phyloP scores from a whole-genome alignment of 2,329 filamentous ascomycete species.

The Parafenestella ontariensis region DNA sequence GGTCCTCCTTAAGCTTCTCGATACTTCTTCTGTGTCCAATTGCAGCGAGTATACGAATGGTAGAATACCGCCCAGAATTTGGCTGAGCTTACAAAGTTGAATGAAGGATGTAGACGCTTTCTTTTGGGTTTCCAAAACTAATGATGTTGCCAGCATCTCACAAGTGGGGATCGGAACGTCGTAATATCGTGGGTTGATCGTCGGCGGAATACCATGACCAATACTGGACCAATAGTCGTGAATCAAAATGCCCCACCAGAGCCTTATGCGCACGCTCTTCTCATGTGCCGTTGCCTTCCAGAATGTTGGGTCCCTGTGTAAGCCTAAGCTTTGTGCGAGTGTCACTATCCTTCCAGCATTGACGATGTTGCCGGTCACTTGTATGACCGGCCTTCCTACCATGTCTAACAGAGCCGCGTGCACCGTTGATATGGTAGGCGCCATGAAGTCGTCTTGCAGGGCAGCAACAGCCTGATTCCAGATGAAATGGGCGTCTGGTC shows the following conservation, averaged over 20 bases:
- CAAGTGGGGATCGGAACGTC: conserved; percentile 18
- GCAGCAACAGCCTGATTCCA: conserved; percentile 27
- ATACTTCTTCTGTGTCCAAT: conserved; percentile 6
- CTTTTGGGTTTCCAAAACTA: neutral
- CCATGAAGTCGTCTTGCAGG: conserved; percentile 28
- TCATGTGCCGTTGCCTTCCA: conserved; percentile 22
- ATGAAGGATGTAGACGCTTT: conserved; percentile 13
- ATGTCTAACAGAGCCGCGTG: conserved; percentile 26
- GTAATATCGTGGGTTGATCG: conserved; percentile 18
- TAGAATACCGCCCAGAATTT: conserved; percentile 24
- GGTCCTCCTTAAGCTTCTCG: conserved; percentile 12
- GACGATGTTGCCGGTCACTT: conserved; percentile 27
- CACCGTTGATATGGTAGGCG: conserved; percentile 27
- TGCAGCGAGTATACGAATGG: conserved; percentile 23
- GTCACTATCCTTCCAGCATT: conserved; percentile 27
- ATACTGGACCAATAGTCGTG: conserved; percentile 33
- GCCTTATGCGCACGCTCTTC: conserved; percentile 23
- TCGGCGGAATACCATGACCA: conserved; percentile 27
- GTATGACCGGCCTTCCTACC: conserved; percentile 25
- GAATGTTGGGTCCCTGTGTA: conserved; percentile 21
- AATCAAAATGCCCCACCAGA: conserved; percentile 31
- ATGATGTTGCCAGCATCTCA: neutral
- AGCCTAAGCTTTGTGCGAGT: conserved; percentile 26
- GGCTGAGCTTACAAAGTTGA: conserved; percentile 22
- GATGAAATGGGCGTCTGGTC: conserved; percentile 23